Conservation (phyloP, 169 alveolate genomes). For the Perkinsus chesapeaki region DNA sequence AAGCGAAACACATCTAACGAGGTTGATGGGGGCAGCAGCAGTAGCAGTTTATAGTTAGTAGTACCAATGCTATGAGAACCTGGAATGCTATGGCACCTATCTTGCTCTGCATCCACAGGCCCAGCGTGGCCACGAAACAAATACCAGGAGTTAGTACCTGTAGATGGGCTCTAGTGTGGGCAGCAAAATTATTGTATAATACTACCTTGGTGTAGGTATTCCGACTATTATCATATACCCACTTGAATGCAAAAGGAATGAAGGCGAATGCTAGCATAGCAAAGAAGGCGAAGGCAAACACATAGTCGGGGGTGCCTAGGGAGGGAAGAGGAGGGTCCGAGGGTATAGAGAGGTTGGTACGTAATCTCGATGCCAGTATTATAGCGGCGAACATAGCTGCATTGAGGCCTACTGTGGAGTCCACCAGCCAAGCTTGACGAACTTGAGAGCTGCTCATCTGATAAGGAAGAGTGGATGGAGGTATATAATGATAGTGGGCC, state of each 20-base stretch:
- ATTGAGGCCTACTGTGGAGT: background rate
- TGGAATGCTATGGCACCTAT: background rate
- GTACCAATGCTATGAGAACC: background rate
- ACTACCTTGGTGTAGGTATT: background rate
- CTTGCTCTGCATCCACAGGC: background rate
- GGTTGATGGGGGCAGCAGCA: background rate
- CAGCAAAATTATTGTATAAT: too few species aligned
- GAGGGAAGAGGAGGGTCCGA: background rate
- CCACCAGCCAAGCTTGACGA: background rate
- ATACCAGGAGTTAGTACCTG: background rate
- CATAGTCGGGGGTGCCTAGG: background rate
- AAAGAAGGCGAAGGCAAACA: background rate
- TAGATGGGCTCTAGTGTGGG: background rate
- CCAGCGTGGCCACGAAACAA: background rate
- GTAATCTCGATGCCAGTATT: background rate
- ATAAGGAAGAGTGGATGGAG: background rate
- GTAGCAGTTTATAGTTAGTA: background rate
- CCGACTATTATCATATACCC: background rate
- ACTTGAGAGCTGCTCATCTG: background rate
- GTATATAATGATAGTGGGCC: background rate
- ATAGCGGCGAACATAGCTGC: background rate
- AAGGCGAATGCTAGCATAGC: background rate
- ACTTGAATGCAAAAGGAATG: background rate
- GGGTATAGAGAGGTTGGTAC: background rate
- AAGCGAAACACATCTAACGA: background rate